These are phyloP conservation scores for Scheffersomyces insectosa DNA, from an alignment of 1,139 yeast species.

Conservation along the genomic window DNA sequence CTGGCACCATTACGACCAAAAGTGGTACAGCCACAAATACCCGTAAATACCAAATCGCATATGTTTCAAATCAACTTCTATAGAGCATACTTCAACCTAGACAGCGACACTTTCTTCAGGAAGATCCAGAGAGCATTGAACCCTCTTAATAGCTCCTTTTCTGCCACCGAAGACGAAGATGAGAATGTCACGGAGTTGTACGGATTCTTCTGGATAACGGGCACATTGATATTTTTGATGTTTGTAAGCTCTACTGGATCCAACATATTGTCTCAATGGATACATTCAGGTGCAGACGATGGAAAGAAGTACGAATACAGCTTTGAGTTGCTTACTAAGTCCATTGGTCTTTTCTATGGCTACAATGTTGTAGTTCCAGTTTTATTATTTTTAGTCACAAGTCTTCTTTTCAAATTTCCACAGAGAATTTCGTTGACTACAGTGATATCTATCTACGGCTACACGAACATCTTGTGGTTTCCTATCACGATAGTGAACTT, in stretches of 20 bases:
- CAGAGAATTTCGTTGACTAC: constrained; percentile 40
- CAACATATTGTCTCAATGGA: constrained; percentile 47
- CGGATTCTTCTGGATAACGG: constrained; percentile 85
- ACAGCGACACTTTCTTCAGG: constrained; percentile 56
- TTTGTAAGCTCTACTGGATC: constrained; percentile 71
- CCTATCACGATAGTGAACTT: constrained; percentile 68
- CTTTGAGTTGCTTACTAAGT: constrained; percentile 63
- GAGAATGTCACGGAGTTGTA: constrained; percentile 61
- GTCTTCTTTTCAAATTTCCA: constrained; percentile 44
- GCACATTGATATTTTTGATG: constrained; percentile 69
- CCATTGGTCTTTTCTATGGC: constrained; percentile 69
- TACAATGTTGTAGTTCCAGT: constrained; percentile 68
- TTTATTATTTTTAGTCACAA: constrained; percentile 48
- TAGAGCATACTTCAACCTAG: constrained; percentile 62
- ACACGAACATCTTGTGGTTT: constrained; percentile 76
- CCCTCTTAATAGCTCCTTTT: constrained; percentile 36
- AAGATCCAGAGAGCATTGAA: constrained; percentile 46
- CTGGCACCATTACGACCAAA: constrained; percentile 12
- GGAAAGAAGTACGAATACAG: constrained; percentile 54
- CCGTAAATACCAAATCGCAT: constrained; percentile 30
- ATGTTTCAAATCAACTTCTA: constrained; percentile 58
- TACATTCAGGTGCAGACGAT: constrained; percentile 29
- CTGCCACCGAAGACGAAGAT: constrained; percentile 27
- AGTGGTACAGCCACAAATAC: constrained; percentile 20
- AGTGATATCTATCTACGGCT: constrained; percentile 68